These are phyloP conservation scores for Pelargonium myrrhifolium DNA, from an alignment of 441 rosid species.

Conservation along the genomic window DNA sequence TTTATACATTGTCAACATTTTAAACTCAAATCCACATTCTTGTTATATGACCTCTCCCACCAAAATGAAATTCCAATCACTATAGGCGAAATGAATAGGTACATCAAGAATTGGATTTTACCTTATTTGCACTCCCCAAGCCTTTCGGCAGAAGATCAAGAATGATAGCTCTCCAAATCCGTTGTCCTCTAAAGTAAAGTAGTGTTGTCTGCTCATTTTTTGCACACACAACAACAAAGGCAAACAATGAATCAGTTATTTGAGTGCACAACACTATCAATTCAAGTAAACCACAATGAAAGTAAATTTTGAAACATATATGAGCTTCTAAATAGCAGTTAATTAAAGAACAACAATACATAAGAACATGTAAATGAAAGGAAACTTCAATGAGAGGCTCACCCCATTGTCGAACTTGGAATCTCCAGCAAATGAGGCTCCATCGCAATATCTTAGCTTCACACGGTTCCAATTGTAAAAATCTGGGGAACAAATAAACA, in stretches of 20 bases:
- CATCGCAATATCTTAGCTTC: constrained; percentile 67
- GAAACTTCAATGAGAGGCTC: constrained; percentile 11
- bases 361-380: background rate
- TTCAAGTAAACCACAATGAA: background rate
- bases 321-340: background rate
- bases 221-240: constrained; percentile 8
- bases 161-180: constrained; percentile 58
- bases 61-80: too few species aligned
- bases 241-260: constrained; percentile 11
- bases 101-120: constrained; percentile 14
- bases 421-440: constrained; percentile 69
- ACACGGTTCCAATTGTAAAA: constrained; percentile 77
- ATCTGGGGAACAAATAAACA: constrained; percentile 28
- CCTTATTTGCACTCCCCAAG: constrained; percentile 42
- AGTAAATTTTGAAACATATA: background rate
- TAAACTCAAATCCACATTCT: too few species aligned
- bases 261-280: background rate
- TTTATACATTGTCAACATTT: too few species aligned
- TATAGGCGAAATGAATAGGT: background rate
- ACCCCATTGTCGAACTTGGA: constrained; percentile 57
- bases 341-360: background rate
- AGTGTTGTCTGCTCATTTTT: constrained; percentile 59
- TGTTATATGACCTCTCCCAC: too few species aligned
- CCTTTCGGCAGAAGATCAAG: constrained; percentile 68
- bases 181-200: constrained; percentile 87